Evolutionary conservation across 805 yeast species (phyloP).

Genomic region (Candida endomychidarum): DNA sequence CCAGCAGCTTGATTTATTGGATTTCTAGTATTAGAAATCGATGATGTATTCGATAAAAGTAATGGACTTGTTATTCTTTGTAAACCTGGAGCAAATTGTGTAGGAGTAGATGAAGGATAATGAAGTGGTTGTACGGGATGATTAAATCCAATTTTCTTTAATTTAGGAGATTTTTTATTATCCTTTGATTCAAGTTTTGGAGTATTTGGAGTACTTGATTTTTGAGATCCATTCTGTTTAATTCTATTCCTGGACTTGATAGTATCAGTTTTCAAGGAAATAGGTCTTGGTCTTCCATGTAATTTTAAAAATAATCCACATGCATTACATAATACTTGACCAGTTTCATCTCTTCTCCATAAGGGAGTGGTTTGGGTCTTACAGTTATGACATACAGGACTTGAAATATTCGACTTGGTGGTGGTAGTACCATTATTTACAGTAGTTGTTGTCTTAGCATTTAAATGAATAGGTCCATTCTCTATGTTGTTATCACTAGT

Average conservation of each 20-base stretch:
- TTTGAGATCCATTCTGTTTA: slow-evolving; percentile 39
- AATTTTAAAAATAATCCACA: slow-evolving; percentile 87
- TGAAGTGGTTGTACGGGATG: slow-evolving; percentile 54
- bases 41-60: slow-evolving; percentile 52
- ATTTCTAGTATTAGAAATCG: slow-evolving; percentile 40
- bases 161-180: slow-evolving; percentile 14
- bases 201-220: slow-evolving; percentile 49
- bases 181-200: slow-evolving; percentile 58
- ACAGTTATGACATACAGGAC: slow-evolving; percentile 85
- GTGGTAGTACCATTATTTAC: slow-evolving; percentile 62
- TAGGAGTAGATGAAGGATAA: slow-evolving; percentile 68
- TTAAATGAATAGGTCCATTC: slow-evolving; percentile 45
- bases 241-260: slow-evolving; percentile 89
- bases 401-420: slow-evolving; percentile 58
- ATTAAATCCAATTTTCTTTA: slow-evolving; percentile 13
- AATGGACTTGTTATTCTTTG: slow-evolving; percentile 66
- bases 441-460: slow-evolving; percentile 61
- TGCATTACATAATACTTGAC: slow-evolving; percentile 83
- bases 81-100: slow-evolving; percentile 66
- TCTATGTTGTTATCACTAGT: slow-evolving; percentile 4
- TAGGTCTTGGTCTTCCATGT: slow-evolving; percentile 92
- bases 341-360: slow-evolving; percentile 90
- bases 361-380: slow-evolving; percentile 90
- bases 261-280: slow-evolving; percentile 85
- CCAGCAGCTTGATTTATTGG: slow-evolving; percentile 36